These are phyloP conservation scores for Phlyctochytrium bullatum DNA, from an alignment of 192 early-diverging fungal genomes.

Conservation along the genomic window DNA sequence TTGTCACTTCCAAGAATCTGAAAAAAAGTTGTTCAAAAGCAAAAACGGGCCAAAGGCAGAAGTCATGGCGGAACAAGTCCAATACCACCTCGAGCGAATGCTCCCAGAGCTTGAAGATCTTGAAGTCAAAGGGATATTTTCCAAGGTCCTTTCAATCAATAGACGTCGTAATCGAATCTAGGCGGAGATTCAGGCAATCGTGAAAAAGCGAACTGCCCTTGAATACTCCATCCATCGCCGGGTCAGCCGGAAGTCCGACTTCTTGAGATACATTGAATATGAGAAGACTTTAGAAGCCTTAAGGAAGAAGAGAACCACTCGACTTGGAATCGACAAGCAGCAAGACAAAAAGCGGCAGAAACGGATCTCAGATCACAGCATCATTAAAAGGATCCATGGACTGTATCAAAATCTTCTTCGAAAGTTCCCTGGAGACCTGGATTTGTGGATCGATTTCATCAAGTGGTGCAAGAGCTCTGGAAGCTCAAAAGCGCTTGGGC, in stretches of 20 bases:
- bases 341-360: constrained; percentile 3
- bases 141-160: constrained; percentile 47
- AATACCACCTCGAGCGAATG: constrained; percentile 91
- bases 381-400: constrained; percentile 68
- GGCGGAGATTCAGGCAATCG: constrained; percentile 80
- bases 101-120: constrained; percentile 89
- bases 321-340: constrained; percentile 51
- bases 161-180: constrained; percentile 22
- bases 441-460: constrained; percentile 91
- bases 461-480: constrained; percentile 67
- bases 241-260: constrained; percentile 71
- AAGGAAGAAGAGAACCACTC: constrained; percentile 71
- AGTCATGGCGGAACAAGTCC: constrained; percentile 84
- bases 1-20: background rate
- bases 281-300: constrained; percentile 89
- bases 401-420: constrained; percentile 77
- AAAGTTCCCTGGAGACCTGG: constrained; percentile 75
- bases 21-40: background rate
- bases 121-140: constrained; percentile 76
- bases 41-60: background rate
- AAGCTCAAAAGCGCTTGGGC: constrained; percentile 59
- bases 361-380: constrained; percentile 69
- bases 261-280: constrained; percentile 90
- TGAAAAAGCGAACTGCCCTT: constrained; percentile 84
- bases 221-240: constrained; percentile 85